Conservation (phyloP, 2,329 filamentous ascomycete species). For the Fusarium fracticaudum region DNA sequence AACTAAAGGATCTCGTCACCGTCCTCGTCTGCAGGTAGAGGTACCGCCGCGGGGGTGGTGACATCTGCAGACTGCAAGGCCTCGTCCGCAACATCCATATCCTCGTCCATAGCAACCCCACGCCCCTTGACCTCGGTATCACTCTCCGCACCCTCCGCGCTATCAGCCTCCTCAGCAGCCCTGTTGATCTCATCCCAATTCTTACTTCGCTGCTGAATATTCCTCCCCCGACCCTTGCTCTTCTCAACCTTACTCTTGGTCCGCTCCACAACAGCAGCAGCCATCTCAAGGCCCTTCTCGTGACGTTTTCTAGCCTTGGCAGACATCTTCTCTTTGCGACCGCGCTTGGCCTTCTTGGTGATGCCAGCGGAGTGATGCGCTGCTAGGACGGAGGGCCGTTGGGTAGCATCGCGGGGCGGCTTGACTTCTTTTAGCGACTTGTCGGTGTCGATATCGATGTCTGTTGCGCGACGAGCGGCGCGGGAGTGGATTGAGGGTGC, state of each 20-base stretch:
- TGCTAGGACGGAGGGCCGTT: constrained; percentile 73
- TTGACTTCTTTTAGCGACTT: constrained; percentile 73
- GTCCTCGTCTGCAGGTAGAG: constrained; percentile 42
- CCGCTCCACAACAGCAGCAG: constrained; percentile 68
- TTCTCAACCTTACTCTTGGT: constrained; percentile 65
- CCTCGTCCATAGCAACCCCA: constrained; percentile 49
- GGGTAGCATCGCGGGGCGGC: constrained; percentile 49
- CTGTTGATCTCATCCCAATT: constrained; percentile 69
- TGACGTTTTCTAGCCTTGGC: constrained; percentile 64
- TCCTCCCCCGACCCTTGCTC: constrained; percentile 61
- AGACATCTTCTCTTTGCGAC: constrained; percentile 64
- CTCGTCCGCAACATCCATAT: constrained; percentile 45
- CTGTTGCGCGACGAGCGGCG: constrained; percentile 76
- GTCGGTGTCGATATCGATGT: constrained; percentile 75
- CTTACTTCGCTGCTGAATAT: constrained; percentile 60
- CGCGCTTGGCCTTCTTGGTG: constrained; percentile 70
- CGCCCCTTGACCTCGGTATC: constrained; percentile 32
- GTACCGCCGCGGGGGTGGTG: not conserved
- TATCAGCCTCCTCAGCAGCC: constrained; percentile 34
- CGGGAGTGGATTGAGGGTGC: constrained; percentile 76
- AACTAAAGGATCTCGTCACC: constrained; percentile 48
- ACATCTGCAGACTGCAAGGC: not conserved
- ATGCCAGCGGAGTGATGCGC: constrained; percentile 75
- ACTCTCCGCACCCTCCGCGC: not conserved
- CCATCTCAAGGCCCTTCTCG: constrained; percentile 67